A percentile compares a stretch with the other conserved stretches of the same genome.
Conservation (phyloP, 192 early-diverging fungal genomes). For the Piromyces sp. region DNA sequence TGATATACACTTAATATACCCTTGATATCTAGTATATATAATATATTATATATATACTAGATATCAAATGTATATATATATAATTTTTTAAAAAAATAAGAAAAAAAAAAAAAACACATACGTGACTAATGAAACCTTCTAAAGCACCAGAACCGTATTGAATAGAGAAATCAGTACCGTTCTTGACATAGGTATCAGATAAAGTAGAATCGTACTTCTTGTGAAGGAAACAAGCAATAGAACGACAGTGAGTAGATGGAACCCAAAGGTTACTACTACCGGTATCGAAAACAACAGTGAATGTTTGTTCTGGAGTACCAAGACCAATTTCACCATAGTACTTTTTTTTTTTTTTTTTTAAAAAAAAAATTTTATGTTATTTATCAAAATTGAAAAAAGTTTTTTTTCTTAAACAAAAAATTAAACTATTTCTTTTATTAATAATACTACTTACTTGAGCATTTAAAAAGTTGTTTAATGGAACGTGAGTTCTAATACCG, state of each 20-base stretch:
- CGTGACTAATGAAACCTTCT: constrained; percentile 80
- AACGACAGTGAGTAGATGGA: constrained; percentile 77
- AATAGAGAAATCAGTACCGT: constrained; percentile 90
- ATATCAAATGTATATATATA: too few species aligned
- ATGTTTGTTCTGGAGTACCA: constrained; percentile 76
- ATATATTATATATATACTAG: too few species aligned
- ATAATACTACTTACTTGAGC: neutral
- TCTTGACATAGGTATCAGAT: constrained; percentile 61
- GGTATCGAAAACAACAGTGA: constrained; percentile 86
- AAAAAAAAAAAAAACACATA: constrained; percentile 10
- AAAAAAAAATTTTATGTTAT: too few species aligned
- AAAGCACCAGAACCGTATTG: constrained; percentile 83
- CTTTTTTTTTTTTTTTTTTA: constrained; percentile 9
- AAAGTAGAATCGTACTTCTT: constrained; percentile 63
- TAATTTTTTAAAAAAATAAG: too few species aligned
- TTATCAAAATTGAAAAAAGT: too few species aligned
- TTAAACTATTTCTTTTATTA: neutral
- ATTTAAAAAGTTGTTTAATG: neutral
- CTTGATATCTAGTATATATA: too few species aligned
- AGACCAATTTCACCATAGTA: constrained; percentile 83
- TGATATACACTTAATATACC: too few species aligned
- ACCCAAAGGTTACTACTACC: constrained; percentile 94
- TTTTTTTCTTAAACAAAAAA: too few species aligned
- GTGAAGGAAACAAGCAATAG: constrained; percentile 93
- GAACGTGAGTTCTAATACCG: neutral